Evolutionary conservation across 106 monocot species (phyloP).

Genomic region (Gastrodia elata): DNA sequence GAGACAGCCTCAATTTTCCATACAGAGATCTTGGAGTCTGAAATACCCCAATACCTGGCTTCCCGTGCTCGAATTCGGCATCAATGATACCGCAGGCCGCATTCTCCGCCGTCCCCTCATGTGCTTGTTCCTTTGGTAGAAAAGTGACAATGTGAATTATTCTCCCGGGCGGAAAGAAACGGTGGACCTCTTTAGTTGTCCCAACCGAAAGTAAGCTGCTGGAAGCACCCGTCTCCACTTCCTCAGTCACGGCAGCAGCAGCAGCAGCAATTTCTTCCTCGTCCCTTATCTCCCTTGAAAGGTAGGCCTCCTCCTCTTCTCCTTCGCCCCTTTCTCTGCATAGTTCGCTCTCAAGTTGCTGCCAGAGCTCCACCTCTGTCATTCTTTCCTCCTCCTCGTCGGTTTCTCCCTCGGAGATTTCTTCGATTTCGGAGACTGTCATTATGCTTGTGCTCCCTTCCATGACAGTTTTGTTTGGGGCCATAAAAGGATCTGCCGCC

Average conservation of each 20-base stretch:
- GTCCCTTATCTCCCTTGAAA: conserved; percentile 53
- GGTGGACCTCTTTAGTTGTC: conserved; percentile 38
- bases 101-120: conserved; percentile 12
- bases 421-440: conserved; percentile 28
- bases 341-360: conserved; percentile 85
- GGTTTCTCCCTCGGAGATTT: conserved; percentile 17
- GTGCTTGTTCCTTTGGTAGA: conserved; percentile 10
- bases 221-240: conserved; percentile 15
- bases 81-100: too few species aligned
- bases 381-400: conserved; percentile 53
- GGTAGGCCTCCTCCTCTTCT: conserved; percentile 26
- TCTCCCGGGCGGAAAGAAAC: conserved; percentile 85
- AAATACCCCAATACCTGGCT: conserved; percentile 55
- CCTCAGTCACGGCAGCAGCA: conserved; percentile 40
- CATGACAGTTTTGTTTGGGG: conserved; percentile 10
- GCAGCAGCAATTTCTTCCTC: too few species aligned
- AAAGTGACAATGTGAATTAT: conserved; percentile 74
- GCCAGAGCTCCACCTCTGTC: conserved; percentile 89
- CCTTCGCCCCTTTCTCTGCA: conserved; percentile 29
- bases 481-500: conserved; percentile 11
- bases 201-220: conserved; percentile 27
- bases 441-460: conserved; percentile 26
- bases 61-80: neutral
- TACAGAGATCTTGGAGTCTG: conserved; percentile 75
- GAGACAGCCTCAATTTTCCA: conserved; percentile 82